phyloP scores from a whole-genome alignment of 1,139 yeast species.

The Zygosaccharomyces sapae region DNA sequence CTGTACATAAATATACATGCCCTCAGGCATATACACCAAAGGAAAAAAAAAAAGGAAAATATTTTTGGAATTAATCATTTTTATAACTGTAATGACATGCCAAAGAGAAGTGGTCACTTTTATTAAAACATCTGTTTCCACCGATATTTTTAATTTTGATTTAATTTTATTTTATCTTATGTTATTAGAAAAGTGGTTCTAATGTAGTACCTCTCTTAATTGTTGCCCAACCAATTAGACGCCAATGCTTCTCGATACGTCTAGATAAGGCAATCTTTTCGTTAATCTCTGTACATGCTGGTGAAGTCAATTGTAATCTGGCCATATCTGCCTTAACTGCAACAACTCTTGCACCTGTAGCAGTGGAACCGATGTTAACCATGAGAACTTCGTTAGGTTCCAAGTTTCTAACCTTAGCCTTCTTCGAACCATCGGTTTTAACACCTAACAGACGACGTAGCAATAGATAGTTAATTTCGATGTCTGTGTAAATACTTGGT shows the following conservation, averaged over 20 bases:
- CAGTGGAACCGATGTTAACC: constrained; percentile 99
- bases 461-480: constrained; percentile 94
- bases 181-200: constrained; percentile 52
- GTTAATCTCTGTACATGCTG: constrained; percentile 97
- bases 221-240: constrained; percentile 99
- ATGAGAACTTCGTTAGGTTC: constrained; percentile 93
- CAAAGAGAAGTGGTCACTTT: constrained; percentile 2
- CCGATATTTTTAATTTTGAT: not conserved
- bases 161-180: constrained; percentile 2
- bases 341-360: constrained; percentile 97
- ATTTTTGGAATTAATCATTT: constrained; percentile 1
- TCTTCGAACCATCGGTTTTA: constrained; percentile 95
- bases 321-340: constrained; percentile 99
- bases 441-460: constrained; percentile 97
- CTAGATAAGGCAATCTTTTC: constrained; percentile 98
- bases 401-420: constrained; percentile 92
- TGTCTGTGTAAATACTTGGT: constrained; percentile 94
- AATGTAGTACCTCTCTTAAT: constrained; percentile 90
- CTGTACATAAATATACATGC: constrained; percentile 5
- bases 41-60: not conserved
- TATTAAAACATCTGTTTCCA: not conserved
- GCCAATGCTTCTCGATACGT: constrained; percentile 99
- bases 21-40: not conserved
- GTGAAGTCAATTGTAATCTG: constrained; percentile 90
- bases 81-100: not conserved